Conservation (phyloP, 2,329 filamentous ascomycete genomes). For the Truncatella angustata region DNA sequence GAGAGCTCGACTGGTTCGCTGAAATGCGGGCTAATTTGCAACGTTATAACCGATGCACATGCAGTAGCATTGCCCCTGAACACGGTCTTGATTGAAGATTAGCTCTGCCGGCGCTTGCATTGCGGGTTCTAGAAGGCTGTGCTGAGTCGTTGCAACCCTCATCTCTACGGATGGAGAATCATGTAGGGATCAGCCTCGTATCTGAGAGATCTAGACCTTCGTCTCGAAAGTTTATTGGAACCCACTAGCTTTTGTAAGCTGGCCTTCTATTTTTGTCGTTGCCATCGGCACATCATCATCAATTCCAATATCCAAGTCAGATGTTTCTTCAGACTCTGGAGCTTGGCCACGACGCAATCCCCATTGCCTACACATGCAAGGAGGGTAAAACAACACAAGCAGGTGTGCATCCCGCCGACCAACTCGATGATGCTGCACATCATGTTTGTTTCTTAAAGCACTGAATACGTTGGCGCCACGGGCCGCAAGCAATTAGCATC, state of each 20-base stretch:
- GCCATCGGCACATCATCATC: too few species aligned
- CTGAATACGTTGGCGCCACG: too few species aligned
- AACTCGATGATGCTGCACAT: too few species aligned
- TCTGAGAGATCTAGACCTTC: neutral
- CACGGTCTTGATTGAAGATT: neutral
- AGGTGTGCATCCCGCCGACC: too few species aligned
- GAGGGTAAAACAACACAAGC: too few species aligned
- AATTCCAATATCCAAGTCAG: too few species aligned
- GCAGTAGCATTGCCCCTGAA: neutral
- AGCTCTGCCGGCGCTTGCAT: neutral
- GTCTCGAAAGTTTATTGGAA: neutral
- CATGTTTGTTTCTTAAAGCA: too few species aligned
- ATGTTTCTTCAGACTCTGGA: too few species aligned
- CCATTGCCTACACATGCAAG: too few species aligned
- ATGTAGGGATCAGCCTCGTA: constrained; percentile 3
- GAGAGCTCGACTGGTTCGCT: neutral
- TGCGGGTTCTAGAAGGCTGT: neutral
- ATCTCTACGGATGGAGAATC: neutral
- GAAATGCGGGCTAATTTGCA: neutral
- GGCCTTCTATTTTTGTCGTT: constrained; percentile 2
- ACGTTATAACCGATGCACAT: neutral
- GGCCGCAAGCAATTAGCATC: too few species aligned
- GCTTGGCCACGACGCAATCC: too few species aligned
- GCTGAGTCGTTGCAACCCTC: constrained; percentile 1
- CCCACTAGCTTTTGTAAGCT: neutral